A percentile compares a stretch with the other conserved stretches of the same genome.
These are phyloP conservation scores for Hypoxylon perforatum DNA, from an alignment of 495 filamentous ascomycete genomes.

Conservation along the genomic window DNA sequence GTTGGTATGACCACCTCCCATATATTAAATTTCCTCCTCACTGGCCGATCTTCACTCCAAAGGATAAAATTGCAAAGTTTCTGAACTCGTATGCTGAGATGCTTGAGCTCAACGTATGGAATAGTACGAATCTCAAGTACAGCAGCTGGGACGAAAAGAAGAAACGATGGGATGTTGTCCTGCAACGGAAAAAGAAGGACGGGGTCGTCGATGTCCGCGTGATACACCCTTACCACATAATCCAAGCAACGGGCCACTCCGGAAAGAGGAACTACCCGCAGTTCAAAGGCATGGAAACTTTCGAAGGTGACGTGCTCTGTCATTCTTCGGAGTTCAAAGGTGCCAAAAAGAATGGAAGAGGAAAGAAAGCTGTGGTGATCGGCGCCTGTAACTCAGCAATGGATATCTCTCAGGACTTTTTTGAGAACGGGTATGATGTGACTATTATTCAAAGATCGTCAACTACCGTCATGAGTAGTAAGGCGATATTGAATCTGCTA, in stretches of 20 bases:
- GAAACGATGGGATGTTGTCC: constrained; percentile 69
- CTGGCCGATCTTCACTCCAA: constrained; percentile 80
- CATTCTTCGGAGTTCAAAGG: constrained; percentile 78
- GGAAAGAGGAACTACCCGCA: constrained; percentile 74
- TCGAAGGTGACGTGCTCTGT: constrained; percentile 69
- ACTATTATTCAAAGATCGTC: constrained; percentile 83
- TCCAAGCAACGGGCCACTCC: constrained; percentile 78
- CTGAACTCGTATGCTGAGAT: constrained; percentile 77
- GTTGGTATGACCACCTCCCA: constrained; percentile 80
- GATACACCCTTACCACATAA: constrained; percentile 72
- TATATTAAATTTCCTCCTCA: constrained; percentile 74
- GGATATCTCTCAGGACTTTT: constrained; percentile 86
- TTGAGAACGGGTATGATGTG: constrained; percentile 84
- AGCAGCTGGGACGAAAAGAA: constrained; percentile 64
- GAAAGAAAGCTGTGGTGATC: constrained; percentile 78
- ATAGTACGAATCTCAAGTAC: constrained; percentile 60
- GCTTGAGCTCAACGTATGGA: constrained; percentile 86
- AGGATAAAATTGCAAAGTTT: constrained; percentile 84
- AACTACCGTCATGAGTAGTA: constrained; percentile 74
- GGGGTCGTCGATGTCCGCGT: constrained; percentile 65
- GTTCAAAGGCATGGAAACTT: constrained; percentile 70
- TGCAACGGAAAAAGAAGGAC: constrained; percentile 61
- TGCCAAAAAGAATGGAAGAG: constrained; percentile 58
- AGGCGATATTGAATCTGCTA: constrained; percentile 57
- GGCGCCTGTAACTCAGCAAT: constrained; percentile 85